Base-by-base conservation (phyloP, 2,329 filamentous ascomycete genomes). In the Colletotrichum incanum region DNA sequence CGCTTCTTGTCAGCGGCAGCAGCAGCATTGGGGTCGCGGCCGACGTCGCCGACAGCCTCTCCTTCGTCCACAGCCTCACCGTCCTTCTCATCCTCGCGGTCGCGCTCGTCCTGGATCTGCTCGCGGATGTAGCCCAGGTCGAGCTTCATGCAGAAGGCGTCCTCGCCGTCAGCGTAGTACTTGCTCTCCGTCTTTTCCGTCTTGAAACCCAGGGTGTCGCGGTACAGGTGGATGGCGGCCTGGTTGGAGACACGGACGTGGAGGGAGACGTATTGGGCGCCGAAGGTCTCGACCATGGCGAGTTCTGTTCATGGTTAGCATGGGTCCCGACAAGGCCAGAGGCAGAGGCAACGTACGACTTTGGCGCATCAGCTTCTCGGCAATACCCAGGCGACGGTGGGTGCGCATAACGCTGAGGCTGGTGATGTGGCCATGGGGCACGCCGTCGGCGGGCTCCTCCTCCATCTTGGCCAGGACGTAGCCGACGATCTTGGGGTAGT, bases 381-480 rank as follows among this genome's bases (percentile, higher is more conserved):
- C 96, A 76, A 99, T 93, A 0, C 96, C 96, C 72, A 99, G 83
- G 66, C 96, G 86, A 71, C 96, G 87, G 84, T 99, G 96, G 76
- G 96, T 99, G 76, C 96, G 89, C 96, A 98, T 99, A 54, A 99
- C 96, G 79, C 92, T 95, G 79, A 99, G 84, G 77, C 93, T 95
- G 56, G 96, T 99, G 80, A 99, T 98, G 85, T 99, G 96, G 20
- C 96, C 96, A 84, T 98, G 96, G 77, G 93, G 93, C 50, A 98
- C 86, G 71, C 95, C 95, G 82, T 98, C 96, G 72, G 92, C 81
- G 9, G 96, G 96, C 83, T 98, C 96, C 86, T 99, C 96, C 84
- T 99, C 96, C 95, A 99, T 99, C 89, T 99, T 99, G 63, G 96
- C 96, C 34, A 99, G 91, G n/a, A 99, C 96, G 81, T 99, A 99